phyloP scores from a whole-genome alignment of 2,329 filamentous ascomycete species.

The Aspergillus fischeri region DNA sequence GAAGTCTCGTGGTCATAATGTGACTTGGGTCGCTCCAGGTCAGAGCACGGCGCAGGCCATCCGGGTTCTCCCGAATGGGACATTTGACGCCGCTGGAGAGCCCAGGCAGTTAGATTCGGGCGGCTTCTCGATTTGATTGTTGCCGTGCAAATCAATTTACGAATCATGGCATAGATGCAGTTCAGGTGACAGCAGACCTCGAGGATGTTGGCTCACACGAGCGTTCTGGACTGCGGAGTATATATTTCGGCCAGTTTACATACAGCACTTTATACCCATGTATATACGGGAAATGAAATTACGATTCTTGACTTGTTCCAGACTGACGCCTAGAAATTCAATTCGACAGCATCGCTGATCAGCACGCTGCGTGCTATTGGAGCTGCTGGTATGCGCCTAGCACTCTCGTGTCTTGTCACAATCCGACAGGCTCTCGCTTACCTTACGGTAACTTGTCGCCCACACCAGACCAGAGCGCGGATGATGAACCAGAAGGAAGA shows the following conservation, averaged over 20 bases:
- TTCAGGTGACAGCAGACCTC: background rate
- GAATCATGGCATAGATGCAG: background rate
- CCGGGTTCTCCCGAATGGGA: conserved; percentile 56
- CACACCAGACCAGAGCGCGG: background rate
- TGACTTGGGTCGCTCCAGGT: conserved; percentile 63
- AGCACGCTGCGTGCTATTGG: no score
- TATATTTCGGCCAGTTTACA: no score
- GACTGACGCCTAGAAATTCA: no score
- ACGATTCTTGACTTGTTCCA: background rate
- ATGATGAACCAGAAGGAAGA: no score
- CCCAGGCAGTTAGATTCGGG: conserved; percentile 69
- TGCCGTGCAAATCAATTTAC: background rate
- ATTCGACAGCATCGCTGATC: no score
- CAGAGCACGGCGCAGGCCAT: conserved; percentile 70
- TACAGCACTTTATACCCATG: background rate
- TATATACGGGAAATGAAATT: background rate
- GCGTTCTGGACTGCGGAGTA: no score
- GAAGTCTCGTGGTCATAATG: conserved; percentile 62
- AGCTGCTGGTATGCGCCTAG: no score
- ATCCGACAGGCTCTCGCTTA: no score
- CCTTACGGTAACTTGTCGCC: no score
- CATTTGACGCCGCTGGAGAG: conserved; percentile 74
- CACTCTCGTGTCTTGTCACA: no score
- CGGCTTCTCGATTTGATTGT: conserved; percentile 52
- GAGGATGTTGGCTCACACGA: no score